Percentiles rank a stretch among this genome's conserved stretches.
Evolutionary conservation across 2,329 filamentous ascomycete species (phyloP).

Genomic region (Rasamsonia emersonii): DNA sequence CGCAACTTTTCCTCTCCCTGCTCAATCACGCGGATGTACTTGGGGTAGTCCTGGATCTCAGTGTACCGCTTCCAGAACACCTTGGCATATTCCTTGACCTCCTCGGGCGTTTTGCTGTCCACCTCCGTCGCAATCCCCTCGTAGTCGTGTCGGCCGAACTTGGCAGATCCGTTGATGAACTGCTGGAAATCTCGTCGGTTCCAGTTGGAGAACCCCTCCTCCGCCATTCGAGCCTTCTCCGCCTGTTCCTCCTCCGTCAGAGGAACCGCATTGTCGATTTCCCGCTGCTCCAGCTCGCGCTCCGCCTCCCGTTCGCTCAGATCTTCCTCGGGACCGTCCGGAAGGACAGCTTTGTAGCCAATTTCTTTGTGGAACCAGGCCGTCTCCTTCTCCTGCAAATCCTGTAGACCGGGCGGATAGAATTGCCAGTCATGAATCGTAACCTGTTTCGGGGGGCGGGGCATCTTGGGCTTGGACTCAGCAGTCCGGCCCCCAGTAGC

Average conservation of each 20-base stretch:
- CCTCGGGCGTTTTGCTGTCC: conserved; percentile 75
- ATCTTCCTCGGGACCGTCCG: conserved; percentile 81
- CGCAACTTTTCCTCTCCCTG: conserved; percentile 84
- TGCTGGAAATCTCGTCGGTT: conserved; percentile 97
- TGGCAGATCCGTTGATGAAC: conserved; percentile 90
- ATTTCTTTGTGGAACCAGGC: conserved; percentile 95
- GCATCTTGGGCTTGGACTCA: conserved; percentile 87
- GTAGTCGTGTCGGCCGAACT: conserved; percentile 81
- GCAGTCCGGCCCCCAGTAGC: conserved; percentile 69
- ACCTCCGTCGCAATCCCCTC: conserved; percentile 79
- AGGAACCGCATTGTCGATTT: conserved; percentile 85
- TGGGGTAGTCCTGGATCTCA: conserved; percentile 80
- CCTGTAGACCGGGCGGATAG: conserved; percentile 73
- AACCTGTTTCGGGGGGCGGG: conserved; percentile 89
- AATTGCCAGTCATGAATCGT: conserved; percentile 95
- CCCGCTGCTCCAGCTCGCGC: conserved; percentile 75
- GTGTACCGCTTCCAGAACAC: conserved; percentile 95
- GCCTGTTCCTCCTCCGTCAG: conserved; percentile 83
- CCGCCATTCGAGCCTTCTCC: conserved; percentile 73
- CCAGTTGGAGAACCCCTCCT: conserved; percentile 87
- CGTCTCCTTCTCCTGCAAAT: conserved; percentile 93
- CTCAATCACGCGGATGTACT: conserved; percentile 82
- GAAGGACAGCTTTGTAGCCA: conserved; percentile 83
- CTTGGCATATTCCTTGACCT: conserved; percentile 86
- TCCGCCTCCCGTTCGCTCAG: conserved; percentile 79